phyloP scores from a whole-genome alignment of 208 protist genomes.

The Blechomonas ayalai region DNA sequence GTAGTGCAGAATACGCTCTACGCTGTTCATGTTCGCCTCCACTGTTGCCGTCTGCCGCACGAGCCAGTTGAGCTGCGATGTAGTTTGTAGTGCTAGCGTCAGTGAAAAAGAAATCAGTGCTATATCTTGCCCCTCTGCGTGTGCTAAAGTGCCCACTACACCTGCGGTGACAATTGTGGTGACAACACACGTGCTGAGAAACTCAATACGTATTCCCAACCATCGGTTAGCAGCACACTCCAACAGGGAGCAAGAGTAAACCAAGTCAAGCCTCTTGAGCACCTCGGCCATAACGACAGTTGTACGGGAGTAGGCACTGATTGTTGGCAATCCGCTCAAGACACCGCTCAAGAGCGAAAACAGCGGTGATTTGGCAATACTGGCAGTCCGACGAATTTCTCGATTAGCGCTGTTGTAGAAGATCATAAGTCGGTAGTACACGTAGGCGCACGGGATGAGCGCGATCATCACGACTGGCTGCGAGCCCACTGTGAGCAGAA shows the following conservation, averaged over 20 bases:
- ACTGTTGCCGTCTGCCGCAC: conserved; percentile 38
- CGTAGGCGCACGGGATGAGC: conserved; percentile 29
- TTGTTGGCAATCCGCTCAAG: conserved; percentile 77
- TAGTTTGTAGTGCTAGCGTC: conserved; percentile 55
- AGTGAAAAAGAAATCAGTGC: conserved; percentile 61
- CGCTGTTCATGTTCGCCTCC: conserved; percentile 82
- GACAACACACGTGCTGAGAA: conserved; percentile 71
- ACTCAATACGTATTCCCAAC: conserved; percentile 86
- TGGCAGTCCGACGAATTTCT: conserved; percentile 86
- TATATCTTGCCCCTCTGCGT: conserved; percentile 10
- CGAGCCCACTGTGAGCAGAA: conserved; percentile 31
- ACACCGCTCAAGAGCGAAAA: conserved; percentile 91
- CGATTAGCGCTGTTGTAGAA: conserved; percentile 81
- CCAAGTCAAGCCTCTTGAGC: conserved; percentile 35
- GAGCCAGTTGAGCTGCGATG: conserved; percentile 39
- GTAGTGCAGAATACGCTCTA: conserved; percentile 80
- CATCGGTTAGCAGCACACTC: conserved; percentile 70
- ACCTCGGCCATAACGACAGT: conserved; percentile 21
- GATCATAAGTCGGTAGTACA: conserved; percentile 81
- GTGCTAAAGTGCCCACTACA: conserved; percentile 25
- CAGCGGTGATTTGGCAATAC: conserved; percentile 88
- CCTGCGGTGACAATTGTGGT: conserved; percentile 36
- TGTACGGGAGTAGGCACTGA: conserved; percentile 58
- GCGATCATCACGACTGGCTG: conserved; percentile 41
- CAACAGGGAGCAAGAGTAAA: conserved; percentile 43